phyloP scores from a whole-genome alignment of 768 basidiomycete genomes.

The Rhodotorula sphaerocarpa region DNA sequence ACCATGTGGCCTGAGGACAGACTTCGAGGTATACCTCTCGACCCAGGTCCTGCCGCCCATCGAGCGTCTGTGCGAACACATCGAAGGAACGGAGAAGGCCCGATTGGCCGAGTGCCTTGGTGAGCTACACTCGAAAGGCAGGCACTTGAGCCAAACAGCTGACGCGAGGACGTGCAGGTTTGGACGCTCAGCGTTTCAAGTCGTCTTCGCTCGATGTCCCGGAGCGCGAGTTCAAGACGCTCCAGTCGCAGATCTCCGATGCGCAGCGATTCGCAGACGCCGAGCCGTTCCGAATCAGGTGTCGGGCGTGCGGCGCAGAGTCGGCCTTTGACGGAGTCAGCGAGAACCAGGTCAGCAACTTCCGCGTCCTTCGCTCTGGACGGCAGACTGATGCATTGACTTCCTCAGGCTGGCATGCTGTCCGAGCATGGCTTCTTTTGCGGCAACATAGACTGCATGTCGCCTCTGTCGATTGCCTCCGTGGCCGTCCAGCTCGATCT shows the following conservation, averaged over 20 bases:
- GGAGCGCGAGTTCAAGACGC: constrained; percentile 62
- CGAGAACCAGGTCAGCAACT: constrained; percentile 44
- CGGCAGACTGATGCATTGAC: constrained; percentile 36
- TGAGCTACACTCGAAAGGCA: constrained; percentile 43
- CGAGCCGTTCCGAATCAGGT: constrained; percentile 63
- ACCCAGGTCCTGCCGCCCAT: constrained; percentile 90
- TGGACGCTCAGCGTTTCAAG: constrained; percentile 40
- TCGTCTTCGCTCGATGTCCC: constrained; percentile 43
- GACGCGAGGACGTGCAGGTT: constrained; percentile 31
- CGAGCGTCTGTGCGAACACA: constrained; percentile 88
- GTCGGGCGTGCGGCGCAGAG: constrained; percentile 60
- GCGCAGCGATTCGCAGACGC: constrained; percentile 74
- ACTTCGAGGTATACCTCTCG: constrained; percentile 83
- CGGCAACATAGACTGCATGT: constrained; percentile 53
- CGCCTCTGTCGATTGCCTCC: constrained; percentile 53
- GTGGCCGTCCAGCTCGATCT: constrained; percentile 75
- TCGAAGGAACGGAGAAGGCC: constrained; percentile 87
- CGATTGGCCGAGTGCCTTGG: constrained; percentile 92
- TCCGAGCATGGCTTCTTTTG: constrained; percentile 61
- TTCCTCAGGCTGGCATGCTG: constrained; percentile 58
- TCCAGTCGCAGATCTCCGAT: constrained; percentile 85
- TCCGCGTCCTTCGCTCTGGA: neutral
- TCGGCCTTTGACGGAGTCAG: constrained; percentile 41
- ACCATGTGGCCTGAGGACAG: too few relatives aligned
- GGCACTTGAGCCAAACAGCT: rapidly evolving